Evolutionary conservation across 345 rosid species (phyloP), one percentile per base, ranked within the genome.

Genomic region (Corchorus olitorius): DNA sequence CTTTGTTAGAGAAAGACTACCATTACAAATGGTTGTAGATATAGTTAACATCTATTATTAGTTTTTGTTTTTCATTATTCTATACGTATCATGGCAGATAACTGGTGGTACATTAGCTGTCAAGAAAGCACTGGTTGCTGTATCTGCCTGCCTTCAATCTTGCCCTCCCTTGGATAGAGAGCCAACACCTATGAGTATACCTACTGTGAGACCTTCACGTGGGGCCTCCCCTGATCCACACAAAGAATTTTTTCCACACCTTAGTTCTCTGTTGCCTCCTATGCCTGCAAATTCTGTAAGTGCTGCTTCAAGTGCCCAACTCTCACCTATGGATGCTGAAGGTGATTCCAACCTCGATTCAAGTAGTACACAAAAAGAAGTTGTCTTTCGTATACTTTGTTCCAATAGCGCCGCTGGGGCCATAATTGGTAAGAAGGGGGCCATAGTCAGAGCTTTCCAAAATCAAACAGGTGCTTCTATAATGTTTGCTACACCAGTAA

Each of bases 381-480:
- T 89, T 79, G 86, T 84, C 54, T 89, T 85, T 52, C 87, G 87
- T 70, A 43, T 91, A 43, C 83, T 91, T 45, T 87, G 86, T 78
- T 78, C 94, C n/a, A 65, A 75, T 80, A 54, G 39, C 48, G 85
- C 79, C 65, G 89, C 90, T 35, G 91, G 92, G n/a, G 86, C 87
- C 59, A 86, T 89, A n/a, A 91, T 91, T 79, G 97, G 97, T 73
- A 85, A 79, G 81, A 83, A 52, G 80, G 94, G 97, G 61, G 77
- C 80, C 62, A 73, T 78, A 54, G 84, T 91, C 56, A 86, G 87
- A 85, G 84, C 85, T 80, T 73, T 91, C 70, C 81, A 89, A 82
- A 86, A 87, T 73, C 83, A 80, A 78, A 77, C 94, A 0, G 90
- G 97, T 79, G 97, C 94, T 82, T 84, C 87, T 60, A 87, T 91